Evolutionary conservation across 192 early-diverging fungal genomes (phyloP).

Genomic region (Backusella parvicylindrica): DNA sequence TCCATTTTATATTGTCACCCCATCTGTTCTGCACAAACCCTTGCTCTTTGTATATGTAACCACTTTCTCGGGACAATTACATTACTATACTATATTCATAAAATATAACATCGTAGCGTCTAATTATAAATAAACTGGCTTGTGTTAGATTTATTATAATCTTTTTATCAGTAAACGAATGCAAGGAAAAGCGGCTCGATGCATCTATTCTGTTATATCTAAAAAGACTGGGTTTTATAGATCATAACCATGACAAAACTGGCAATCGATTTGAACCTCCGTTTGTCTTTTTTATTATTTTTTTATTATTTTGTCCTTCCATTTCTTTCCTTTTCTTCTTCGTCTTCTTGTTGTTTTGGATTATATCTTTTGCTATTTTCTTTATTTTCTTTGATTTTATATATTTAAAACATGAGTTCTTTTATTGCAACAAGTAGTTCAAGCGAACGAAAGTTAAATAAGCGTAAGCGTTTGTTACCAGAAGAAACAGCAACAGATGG

Average conservation of each 20-base stretch:
- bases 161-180: no score
- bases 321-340: background rate
- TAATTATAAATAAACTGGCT: no score
- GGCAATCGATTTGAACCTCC: background rate
- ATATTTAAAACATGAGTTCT: background rate
- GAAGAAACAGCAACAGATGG: background rate
- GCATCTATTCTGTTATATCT: background rate
- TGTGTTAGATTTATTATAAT: background rate
- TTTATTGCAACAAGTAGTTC: background rate
- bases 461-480: background rate
- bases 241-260: background rate
- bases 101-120: no score
- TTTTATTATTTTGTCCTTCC: background rate
- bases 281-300: background rate
- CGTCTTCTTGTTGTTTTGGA: background rate
- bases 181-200: background rate
- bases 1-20: no score
- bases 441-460: conserved; percentile 5
- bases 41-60: no score
- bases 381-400: background rate
- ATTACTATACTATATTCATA: no score
- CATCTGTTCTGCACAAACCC: no score
- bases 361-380: background rate
- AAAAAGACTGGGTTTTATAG: background rate
- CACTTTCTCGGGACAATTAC: no score